Base-by-base conservation (phyloP, 768 basidiomycete species). In the Cyclocybe cylindracea region DNA sequence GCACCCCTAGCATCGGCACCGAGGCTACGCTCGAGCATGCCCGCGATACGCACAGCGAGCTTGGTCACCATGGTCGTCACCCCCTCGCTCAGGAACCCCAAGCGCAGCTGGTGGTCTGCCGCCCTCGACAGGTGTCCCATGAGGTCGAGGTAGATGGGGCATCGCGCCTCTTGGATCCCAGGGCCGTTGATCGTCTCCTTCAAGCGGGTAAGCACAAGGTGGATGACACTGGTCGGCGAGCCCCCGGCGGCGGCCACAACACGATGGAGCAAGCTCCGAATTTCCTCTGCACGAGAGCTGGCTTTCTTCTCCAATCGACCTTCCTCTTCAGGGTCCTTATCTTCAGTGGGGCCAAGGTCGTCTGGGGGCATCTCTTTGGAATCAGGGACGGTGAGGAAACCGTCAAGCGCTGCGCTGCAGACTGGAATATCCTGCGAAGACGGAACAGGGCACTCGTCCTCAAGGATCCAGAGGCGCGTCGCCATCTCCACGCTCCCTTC, bases 401-500 rank as follows among this genome's bases (percentile, higher is more conserved):
- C 61, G 24, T 69, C 67, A 11, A 74, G 54, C 6, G 68, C 59
- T 2, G 70, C 71, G 7, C 70, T 61, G 5, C 55, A 58, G 10
- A 54, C 57, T 1, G 72, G 72, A 10, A 67, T 56, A 41, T 61
- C 54, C 13, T 63, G 48, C 10, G 48, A 36, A 6, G 60, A 48
- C 5, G 59, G 56, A 1, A 59, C 43, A 7, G 64, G 45, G 14
- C 57, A 58, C 4, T 49, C 55, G 19, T 70, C 67, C 44, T 71
- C 71, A 14, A 65, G 51, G 33, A 70, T 49, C 68, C 72, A 72
- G 29, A 73, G 58, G 35, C 63, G 57, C 5, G 70, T 69, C 16
- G 68, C 69, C 35, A 73, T 62, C 49, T 73, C 70, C 52, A 75
- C 47, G 14, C 62, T 60, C 14, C 67, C 69, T 19, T 62, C 57